These are phyloP conservation scores for Graphium sp. DNA, from an alignment of 2,329 filamentous ascomycete genomes.

Conservation along the genomic window DNA sequence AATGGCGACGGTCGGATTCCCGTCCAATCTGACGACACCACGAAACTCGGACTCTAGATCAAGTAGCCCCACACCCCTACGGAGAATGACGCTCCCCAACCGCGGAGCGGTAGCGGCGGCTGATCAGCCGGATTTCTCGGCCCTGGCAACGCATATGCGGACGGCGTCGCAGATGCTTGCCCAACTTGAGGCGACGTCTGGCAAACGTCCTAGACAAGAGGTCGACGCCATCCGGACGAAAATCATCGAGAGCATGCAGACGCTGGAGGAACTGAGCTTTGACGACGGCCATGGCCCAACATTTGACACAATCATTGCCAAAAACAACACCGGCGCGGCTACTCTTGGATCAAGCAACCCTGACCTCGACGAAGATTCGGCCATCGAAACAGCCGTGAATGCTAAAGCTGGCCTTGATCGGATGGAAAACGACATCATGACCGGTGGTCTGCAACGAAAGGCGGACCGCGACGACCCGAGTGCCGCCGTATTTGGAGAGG, in stretches of 20 bases:
- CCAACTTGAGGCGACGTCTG: constrained; percentile 63
- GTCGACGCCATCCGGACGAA: constrained; percentile 72
- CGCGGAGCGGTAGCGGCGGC: constrained; percentile 18
- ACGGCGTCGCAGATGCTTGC: constrained; percentile 78
- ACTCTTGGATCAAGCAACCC: constrained; percentile 21
- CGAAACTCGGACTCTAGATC: constrained; percentile 52
- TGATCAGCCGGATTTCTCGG: constrained; percentile 68
- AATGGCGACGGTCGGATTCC: no score
- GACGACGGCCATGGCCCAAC: constrained; percentile 58
- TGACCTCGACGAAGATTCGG: constrained; percentile 37
- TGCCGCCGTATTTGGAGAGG: constrained; percentile 73
- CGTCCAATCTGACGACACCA: constrained; percentile 47
- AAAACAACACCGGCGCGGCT: constrained; percentile 32
- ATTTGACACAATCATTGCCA: constrained; percentile 70
- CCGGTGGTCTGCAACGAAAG: constrained; percentile 63
- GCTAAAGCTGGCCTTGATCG: constrained; percentile 60
- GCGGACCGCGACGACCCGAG: constrained; percentile 75
- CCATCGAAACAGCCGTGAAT: constrained; percentile 37
- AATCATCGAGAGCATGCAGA: constrained; percentile 85
- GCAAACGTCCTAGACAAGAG: constrained; percentile 64
- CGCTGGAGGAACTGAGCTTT: constrained; percentile 71
- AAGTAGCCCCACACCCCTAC: constrained; percentile 43
- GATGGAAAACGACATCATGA: constrained; percentile 85
- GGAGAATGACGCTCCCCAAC: constrained; percentile 44
- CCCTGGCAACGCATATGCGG: constrained; percentile 72